Base-by-base conservation (phyloP, 2,329 filamentous ascomycete genomes). In the Aspergillus tubingensis region DNA sequence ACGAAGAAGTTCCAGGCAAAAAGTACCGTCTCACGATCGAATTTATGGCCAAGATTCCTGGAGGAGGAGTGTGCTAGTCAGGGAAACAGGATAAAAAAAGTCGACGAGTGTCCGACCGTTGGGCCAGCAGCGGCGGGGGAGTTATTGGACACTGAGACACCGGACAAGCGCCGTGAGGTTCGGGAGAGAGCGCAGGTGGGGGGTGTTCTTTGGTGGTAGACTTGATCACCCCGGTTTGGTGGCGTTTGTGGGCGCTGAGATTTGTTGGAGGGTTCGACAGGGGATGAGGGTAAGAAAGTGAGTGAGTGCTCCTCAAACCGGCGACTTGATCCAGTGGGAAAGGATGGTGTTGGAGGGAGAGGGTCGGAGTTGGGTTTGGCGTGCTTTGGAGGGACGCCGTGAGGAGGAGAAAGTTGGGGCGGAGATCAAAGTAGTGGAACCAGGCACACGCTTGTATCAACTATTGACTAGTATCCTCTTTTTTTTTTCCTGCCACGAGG, bases 161-260 rank as follows among this genome's bases (percentile, higher is more conserved):
- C 53, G 53, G 25, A 55, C 39, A 55, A 55, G 53, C 53, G 53
- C 53, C 53, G 53, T 55, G 39, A 47, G n/a, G 52, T 23, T 38
- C 19, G 52, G 44, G 23, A 27, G 10, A n/a, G 52, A 49, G 41
- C 50, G 52, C 32, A 54, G 53, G 60, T 54, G 54, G 53, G 69
- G 60, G 36, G 70, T 36, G 32, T 36, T 36, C 32, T 36, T 36
- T 36, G 32, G 32, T 36, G 32, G 32, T 13, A 11, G 32, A 36
- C 32, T 36, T 13, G 11, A 13, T 52, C 15, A 39, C 30, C 21
- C 50, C 19, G n/a, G 19, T 38, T 13, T 32, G 50, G n/a, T 21
- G 30, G 30, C 17, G 17, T 19, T 52, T 10, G 3, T 27, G 11
- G 10, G 10, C 19, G 19, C 32, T 36, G 11, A 36, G 15, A 36